These are phyloP conservation scores for Sporothrix globosa DNA, from an alignment of 2,329 filamentous ascomycete genomes.

Conservation along the genomic window DNA sequence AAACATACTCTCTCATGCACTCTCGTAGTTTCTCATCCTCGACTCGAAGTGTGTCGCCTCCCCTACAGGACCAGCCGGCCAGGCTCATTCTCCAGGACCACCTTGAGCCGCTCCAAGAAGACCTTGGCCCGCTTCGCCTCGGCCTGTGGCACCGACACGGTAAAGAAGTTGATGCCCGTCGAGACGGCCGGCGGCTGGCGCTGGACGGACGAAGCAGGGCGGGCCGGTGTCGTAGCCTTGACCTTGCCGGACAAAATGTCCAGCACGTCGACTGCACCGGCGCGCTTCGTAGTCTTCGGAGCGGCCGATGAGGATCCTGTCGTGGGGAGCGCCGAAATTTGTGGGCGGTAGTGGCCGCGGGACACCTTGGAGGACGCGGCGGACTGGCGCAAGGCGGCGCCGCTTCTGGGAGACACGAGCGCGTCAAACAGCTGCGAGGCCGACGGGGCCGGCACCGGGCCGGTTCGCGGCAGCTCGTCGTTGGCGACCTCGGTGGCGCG, in stretches of 20 bases:
- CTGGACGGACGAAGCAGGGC: conserved; percentile 18
- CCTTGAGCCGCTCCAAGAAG: conserved; percentile 86
- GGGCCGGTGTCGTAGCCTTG: conserved; percentile 28
- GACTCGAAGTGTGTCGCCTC: background rate
- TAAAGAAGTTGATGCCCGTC: conserved; percentile 74
- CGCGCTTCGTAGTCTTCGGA: background rate
- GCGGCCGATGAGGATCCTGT: conserved; percentile 42
- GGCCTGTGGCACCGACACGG: conserved; percentile 72
- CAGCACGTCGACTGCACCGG: conserved; percentile 66
- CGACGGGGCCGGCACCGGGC: conserved; percentile 63
- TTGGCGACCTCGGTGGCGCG: conserved; percentile 87
- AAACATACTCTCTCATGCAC: background rate
- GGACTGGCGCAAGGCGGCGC: conserved; percentile 40
- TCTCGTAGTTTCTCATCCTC: background rate
- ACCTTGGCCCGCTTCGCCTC: conserved; percentile 81
- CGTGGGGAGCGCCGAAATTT: conserved; percentile 64
- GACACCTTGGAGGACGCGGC: conserved; percentile 51
- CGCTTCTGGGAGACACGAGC: conserved; percentile 65
- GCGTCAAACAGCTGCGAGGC: conserved; percentile 87
- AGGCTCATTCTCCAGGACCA: conserved; percentile 77
- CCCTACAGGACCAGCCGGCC: conserved; percentile 68
- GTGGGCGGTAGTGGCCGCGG: conserved; percentile 69
- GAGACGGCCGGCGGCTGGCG: conserved; percentile 52
- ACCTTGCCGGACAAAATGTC: conserved; percentile 60
- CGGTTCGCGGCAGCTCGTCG: conserved; percentile 73